Evolutionary conservation across 108 stramenopile species (phyloP), one percentile per base, ranked within the genome.

Genomic region (Pelagomonas calceolata): DNA sequence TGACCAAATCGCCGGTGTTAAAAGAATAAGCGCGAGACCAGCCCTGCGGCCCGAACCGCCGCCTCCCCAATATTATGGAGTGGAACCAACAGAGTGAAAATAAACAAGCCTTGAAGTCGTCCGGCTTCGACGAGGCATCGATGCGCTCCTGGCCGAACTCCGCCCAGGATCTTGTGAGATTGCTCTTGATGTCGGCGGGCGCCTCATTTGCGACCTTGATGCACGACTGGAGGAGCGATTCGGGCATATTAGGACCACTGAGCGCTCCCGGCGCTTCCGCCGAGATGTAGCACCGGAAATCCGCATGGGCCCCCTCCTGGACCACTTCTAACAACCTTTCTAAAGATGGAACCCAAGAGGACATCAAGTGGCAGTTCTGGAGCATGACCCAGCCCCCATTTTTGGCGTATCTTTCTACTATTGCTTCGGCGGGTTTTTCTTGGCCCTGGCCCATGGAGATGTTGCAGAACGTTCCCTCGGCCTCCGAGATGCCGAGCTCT

Each of bases 381-480:
- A 92, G 85, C 88, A 90, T 87, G 36, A 92, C 86, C 91, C 91
- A 92, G 30, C 89, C 87, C 10, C 91, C 91, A 36, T 82, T 76
- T 70, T 84, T 83, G 16, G 89, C 89, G 70, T 79, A 74, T 36
- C 64, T 65, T 26, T 73, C 70, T 16, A 91, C 66, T 17, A 81
- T 69, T 10, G 81, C 78, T 70, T 90, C 88, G 33, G 88, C 89
- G 30, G 77, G 84, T 16, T 73, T 81, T 72, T 90, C 89, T 66
- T 89, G 88, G 17, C 88, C 89, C 66, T 90, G 89, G 21, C 91
- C 88, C 89, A 91, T 91, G 39, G 86, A 87, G 68, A 91, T 91
- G 74, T 89, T 89, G 65, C 85, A 74, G 76, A 89, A 91, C 30
- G 81, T 81, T 46, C 85, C 88, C 36, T 76, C 80, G 39, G 88